Conservation (phyloP, 306 rosid genomes). For the Ammopiptanthus mongolicus region DNA sequence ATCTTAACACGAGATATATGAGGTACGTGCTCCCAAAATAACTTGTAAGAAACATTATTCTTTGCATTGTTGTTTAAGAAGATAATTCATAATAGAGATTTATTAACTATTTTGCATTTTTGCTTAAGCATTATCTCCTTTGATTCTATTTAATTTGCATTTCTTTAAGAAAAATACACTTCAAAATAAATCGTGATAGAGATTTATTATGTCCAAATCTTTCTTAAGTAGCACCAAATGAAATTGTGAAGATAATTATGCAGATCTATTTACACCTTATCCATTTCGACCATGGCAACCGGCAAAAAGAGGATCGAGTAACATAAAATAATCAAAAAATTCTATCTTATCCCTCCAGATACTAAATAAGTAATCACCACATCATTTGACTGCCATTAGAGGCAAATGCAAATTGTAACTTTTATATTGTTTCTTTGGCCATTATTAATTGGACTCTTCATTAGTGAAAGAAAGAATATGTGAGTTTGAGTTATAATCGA, state of each 20-base stretch:
- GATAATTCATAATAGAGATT: too few species aligned
- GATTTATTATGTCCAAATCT: neutral
- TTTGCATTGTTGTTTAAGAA: too few species aligned
- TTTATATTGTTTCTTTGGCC: neutral
- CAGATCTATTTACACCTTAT: constrained; percentile 5
- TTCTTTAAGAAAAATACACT: too few species aligned
- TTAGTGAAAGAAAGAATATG: neutral
- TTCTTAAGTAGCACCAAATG: neutral
- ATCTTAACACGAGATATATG: too few species aligned
- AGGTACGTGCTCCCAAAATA: too few species aligned
- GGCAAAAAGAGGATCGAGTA: neutral
- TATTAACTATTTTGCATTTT: too few species aligned
- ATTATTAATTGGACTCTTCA: neutral
- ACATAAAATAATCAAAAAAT: neutral
- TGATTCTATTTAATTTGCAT: too few species aligned
- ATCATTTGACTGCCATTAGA: neutral
- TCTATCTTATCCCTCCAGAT: neutral
- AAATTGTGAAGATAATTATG: neutral
- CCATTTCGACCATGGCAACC: constrained; percentile 2
- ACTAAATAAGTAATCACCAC: neutral
- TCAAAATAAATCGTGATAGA: neutral
- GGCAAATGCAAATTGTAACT: neutral
- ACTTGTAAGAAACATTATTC: too few species aligned
- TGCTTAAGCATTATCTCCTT: too few species aligned
- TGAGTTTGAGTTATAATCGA: too few species aligned